A percentile compares a stretch with the other conserved stretches of the same genome.
Conservation (phyloP, 495 filamentous ascomycete species). For the Talaromyces liani region DNA sequence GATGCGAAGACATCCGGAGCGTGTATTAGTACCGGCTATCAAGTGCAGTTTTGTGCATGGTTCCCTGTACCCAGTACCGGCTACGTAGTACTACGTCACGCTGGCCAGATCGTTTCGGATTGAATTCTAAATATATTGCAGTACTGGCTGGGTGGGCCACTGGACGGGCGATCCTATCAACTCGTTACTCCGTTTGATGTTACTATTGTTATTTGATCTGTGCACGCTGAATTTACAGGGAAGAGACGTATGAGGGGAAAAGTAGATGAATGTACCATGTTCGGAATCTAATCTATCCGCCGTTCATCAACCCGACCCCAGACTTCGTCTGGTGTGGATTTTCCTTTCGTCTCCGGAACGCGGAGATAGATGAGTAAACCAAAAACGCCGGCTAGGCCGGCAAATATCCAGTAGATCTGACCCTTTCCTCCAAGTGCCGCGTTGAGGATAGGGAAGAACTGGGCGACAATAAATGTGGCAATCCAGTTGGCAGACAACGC, state of each 20-base stretch:
- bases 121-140: background rate
- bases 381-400: constrained; percentile 58
- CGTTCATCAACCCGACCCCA: constrained; percentile 57
- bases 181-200: background rate
- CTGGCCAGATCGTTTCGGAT: background rate
- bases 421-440: constrained; percentile 64
- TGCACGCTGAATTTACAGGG: background rate
- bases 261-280: background rate
- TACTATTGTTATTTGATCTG: background rate
- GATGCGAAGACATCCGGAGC: background rate
- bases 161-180: background rate
- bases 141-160: background rate
- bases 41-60: background rate
- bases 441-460: constrained; percentile 87
- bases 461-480: constrained; percentile 84
- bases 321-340: constrained; percentile 73
- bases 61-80: background rate
- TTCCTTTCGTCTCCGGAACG: constrained; percentile 82
- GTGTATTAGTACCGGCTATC: background rate
- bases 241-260: background rate
- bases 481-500: constrained; percentile 82
- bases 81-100: background rate
- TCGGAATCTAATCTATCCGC: background rate
- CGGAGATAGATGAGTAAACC: constrained; percentile 57
- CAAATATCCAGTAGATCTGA: constrained; percentile 83